These are phyloP conservation scores for Silene noctiflora DNA, from an alignment of 179 eudicot species.

Conservation along the genomic window DNA sequence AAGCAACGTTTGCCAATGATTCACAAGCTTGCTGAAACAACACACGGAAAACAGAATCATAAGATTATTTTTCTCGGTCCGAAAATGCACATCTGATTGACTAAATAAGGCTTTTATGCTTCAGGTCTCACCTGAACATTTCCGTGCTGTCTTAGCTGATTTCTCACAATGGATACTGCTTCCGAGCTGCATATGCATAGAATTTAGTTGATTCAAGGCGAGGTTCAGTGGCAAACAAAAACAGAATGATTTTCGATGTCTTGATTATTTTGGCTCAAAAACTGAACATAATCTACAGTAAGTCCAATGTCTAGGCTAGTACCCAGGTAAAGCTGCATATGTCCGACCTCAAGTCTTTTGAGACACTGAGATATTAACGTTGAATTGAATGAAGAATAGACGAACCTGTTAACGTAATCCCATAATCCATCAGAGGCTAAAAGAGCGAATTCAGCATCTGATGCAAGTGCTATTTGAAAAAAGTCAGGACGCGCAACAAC, in stretches of 20 bases:
- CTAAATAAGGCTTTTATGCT: background rate
- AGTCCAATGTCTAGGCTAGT: too few relatives aligned
- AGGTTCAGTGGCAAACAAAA: too few relatives aligned
- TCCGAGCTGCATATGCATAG: conserved; percentile 64
- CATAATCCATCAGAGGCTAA: conserved; percentile 97
- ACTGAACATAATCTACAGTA: background rate
- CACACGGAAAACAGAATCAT: conserved; percentile 10
- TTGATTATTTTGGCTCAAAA: background rate
- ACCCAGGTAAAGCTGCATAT: background rate
- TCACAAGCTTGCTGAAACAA: conserved; percentile 73
- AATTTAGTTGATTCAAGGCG: background rate
- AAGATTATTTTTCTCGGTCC: background rate
- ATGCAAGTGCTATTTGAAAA: conserved; percentile 55
- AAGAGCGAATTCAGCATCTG: conserved; percentile 70
- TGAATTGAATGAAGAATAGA: background rate
- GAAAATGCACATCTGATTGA: background rate
- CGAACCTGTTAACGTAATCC: conserved; percentile 90
- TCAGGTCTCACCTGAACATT: conserved; percentile 67
- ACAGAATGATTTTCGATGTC: too few relatives aligned
- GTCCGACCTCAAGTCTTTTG: background rate
- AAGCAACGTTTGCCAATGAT: conserved; percentile 68
- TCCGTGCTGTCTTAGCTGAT: conserved; percentile 82
- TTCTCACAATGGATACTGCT: conserved; percentile 65
- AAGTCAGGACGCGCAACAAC: conserved; percentile 81
- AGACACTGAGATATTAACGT: background rate